Evolutionary conservation across 1,139 yeast species (phyloP), one percentile per base, ranked within the genome.

Genomic region (Dujonia santamariae): DNA sequence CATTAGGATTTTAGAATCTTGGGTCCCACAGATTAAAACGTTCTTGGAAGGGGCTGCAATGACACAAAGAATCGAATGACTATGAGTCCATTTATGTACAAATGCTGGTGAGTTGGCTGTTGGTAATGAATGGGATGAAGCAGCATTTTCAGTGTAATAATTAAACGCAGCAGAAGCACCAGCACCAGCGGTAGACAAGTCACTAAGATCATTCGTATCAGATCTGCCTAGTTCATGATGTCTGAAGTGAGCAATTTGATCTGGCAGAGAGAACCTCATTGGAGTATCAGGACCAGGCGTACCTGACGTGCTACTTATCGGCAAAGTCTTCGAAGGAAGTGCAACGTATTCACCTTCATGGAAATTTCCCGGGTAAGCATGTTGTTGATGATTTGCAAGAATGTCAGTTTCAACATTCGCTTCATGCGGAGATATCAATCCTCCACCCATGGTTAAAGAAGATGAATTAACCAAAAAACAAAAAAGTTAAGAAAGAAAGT

Each of bases 1-100:
- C 1, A 86, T 80, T 27, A 86, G 59, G 32, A 92, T 83, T 47
- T 76, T 76, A n/a, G 95, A 85, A 48, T 84, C 85, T 48, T 90
- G 96, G 1, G 97, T 86, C n/a, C 98, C 98, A 39, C 96, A 94
- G 53, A 85, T 85, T 13, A 92, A 50, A 28, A 80, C 61, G 28
- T 74, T 67, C 38, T 72, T 72, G 20, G 58, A 56, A 0, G 85
- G 82, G 20, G 83, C 78, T 7, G 85, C 74, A 5, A 84, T 78
- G 19, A 86, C 77, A 32, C 95, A 82, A n/a, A 92, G 71, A 18
- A 90, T 82, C 1, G 95, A 81, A 45, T 77, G 80, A 3, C 73
- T 62, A 43, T 79, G 80, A 17, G 75, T 70, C 97, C 97, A 90
- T 48, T 75, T 70, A 54, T 88, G 97, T 4, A 85, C 59, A 29